phyloP scores from a whole-genome alignment of 805 yeast genomes.

The Monosporozyma servazzii region DNA sequence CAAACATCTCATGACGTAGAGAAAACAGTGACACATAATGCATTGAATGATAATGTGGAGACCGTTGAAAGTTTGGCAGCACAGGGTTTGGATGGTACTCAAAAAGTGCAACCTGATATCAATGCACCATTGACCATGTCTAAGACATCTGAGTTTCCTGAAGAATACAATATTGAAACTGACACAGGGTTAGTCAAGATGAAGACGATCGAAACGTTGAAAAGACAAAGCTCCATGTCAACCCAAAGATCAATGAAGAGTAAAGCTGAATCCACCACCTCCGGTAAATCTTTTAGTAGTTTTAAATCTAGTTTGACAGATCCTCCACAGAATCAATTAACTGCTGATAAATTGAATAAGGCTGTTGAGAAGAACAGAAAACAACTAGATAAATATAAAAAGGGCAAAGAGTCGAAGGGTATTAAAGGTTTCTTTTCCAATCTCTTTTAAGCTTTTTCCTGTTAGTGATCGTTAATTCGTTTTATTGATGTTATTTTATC shows the following conservation, averaged over 20 bases:
- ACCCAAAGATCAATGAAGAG: not conserved
- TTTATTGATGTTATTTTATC: not conserved
- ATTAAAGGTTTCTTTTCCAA: slow-evolving; percentile 20
- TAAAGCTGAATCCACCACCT: slow-evolving; percentile 1
- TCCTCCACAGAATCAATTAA: slow-evolving; percentile 5
- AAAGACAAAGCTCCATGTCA: slow-evolving; percentile 32
- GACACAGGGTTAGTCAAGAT: slow-evolving; percentile 57
- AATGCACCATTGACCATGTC: slow-evolving; percentile 14
- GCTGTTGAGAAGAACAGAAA: slow-evolving; percentile 29
- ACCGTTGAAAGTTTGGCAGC: slow-evolving; percentile 16
- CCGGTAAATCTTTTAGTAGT: not conserved
- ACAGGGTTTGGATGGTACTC: slow-evolving; percentile 10
- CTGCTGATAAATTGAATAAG: slow-evolving; percentile 18
- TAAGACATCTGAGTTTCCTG: slow-evolving; percentile 41
- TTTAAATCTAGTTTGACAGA: not conserved
- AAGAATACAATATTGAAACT: slow-evolving; percentile 59
- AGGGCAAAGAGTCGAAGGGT: slow-evolving; percentile 16
- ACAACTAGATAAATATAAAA: slow-evolving; percentile 20
- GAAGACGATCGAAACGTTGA: slow-evolving; percentile 43
- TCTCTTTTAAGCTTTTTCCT: slow-evolving; percentile 11
- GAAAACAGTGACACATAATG: slow-evolving; percentile 18
- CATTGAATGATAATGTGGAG: slow-evolving; percentile 17
- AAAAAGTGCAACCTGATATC: slow-evolving; percentile 15
- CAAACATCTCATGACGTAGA: slow-evolving; percentile 9
- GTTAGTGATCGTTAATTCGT: not conserved